These are phyloP conservation scores for Geotrichum klebahnii DNA, from an alignment of 1,139 yeast species.

Conservation along the genomic window DNA sequence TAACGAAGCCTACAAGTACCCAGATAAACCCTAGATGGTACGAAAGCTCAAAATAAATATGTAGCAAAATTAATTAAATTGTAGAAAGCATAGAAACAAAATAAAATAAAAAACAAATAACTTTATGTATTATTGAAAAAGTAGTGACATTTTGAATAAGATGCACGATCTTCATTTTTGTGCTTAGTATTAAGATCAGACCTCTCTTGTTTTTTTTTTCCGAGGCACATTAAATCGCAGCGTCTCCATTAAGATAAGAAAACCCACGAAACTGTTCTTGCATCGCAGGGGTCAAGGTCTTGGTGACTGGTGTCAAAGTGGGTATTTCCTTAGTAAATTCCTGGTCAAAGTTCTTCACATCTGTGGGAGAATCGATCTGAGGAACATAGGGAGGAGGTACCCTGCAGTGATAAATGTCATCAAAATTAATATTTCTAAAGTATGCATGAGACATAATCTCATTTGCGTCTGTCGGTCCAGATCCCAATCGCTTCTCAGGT, in stretches of 20 bases:
- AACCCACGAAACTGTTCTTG: conserved; percentile 98
- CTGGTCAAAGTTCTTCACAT: conserved; percentile 87
- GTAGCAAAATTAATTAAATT: no score
- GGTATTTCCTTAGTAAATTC: conserved; percentile 96
- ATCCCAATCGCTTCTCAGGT: conserved; percentile 76
- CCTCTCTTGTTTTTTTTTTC: no score
- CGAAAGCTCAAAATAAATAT: no score
- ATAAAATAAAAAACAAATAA: no score
- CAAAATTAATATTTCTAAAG: conserved; percentile 84
- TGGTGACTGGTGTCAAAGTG: conserved; percentile 88
- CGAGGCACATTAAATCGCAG: no score
- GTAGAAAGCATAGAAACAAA: no score
- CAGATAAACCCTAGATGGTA: no score
- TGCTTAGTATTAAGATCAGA: no score
- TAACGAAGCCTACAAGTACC: no score
- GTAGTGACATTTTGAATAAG: no score
- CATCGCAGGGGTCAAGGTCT: conserved; percentile 80
- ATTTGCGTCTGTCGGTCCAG: conserved; percentile 80
- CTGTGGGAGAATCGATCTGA: conserved; percentile 79
- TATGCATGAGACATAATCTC: conserved; percentile 96
- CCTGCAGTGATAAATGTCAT: conserved; percentile 68
- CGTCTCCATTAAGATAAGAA: conserved; percentile 75
- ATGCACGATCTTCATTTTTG: no score
- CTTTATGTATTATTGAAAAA: no score
- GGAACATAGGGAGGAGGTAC: conserved; percentile 70